Evolutionary conservation across 345 rosid genomes (phyloP), one percentile per base, ranked within the genome.

Genomic region (Draba incana): DNA sequence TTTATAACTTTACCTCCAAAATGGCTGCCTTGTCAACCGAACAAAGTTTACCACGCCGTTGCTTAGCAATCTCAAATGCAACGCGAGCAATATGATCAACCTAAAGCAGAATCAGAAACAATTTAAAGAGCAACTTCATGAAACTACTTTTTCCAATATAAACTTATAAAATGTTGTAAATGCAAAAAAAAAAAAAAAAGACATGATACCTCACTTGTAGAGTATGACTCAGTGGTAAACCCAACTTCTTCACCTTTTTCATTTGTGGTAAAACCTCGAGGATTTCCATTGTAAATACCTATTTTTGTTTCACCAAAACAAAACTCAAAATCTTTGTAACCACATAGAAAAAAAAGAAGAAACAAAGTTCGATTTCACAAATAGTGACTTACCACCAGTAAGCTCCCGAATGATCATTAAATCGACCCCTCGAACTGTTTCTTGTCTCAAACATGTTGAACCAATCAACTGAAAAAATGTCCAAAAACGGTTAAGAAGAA

Each of bases 41-140:
- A 30, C 65, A 68, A 16, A 68, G 65, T 47, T 47, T 57, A 38
- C 65, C 16, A 3, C 57, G 72, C 13, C 72, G 52, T 68, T 35
- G 57, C 72, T 68, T 68, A 11, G 64, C 64, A 37, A 68, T 68
- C 37, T 68, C 57, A 68, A 68, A 68, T 11, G 72, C 72, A 68
- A 57, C 72, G 25, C 65, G 72, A 47, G 72, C 72, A 57, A 68
- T 68, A 13, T 38, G 64, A 48, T 68, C 65, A 68, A 68, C 72
- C 72, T 68, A 35, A 56, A 56, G 25, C 25, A 55, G 35, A 45
- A 53, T 33, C 43, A 53, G 43, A 42, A 66, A 62, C 23, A 52
- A 28, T 10, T 52, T 52, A 33, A 33, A 33, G 53, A 54, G 25
- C 14, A 55, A 13, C 43, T 53, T 16, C 24, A 12, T 16, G 23